These are phyloP conservation scores for Sporobolomyces roseus DNA, from an alignment of 768 basidiomycete genomes.

Conservation along the genomic window DNA sequence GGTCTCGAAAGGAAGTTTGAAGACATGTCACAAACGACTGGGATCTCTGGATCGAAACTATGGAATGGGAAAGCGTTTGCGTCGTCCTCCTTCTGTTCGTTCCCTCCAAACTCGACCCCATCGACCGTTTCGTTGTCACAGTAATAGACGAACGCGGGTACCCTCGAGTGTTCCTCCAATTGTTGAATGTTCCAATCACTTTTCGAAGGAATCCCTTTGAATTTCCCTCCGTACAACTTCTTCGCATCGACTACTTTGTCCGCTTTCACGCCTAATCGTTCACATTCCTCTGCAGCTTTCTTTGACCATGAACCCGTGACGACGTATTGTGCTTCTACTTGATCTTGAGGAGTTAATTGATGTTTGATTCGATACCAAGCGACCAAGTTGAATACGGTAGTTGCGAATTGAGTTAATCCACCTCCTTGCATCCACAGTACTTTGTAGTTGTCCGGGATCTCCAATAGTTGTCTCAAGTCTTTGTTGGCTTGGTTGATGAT, in stretches of 20 bases:
- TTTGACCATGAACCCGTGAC: slow-evolving; percentile 90
- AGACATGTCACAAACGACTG: slow-evolving; percentile 90
- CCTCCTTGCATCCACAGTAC: slow-evolving; percentile 94
- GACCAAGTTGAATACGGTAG: slow-evolving; percentile 84
- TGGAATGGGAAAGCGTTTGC: slow-evolving; percentile 68
- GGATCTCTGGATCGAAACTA: slow-evolving; percentile 51
- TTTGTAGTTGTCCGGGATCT: slow-evolving; percentile 74
- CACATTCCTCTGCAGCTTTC: slow-evolving; percentile 78
- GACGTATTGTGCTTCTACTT: slow-evolving; percentile 75
- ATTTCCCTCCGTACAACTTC: slow-evolving; percentile 54
- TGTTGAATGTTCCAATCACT: slow-evolving; percentile 67
- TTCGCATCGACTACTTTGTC: slow-evolving; percentile 71
- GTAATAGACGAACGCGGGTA: slow-evolving; percentile 89
- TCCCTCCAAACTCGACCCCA: slow-evolving; percentile 74
- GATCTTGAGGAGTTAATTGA: slow-evolving; percentile 57
- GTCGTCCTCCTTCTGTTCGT: no score
- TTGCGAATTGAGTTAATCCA: slow-evolving; percentile 85
- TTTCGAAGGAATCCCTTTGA: slow-evolving; percentile 61
- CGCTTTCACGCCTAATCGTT: slow-evolving; percentile 60
- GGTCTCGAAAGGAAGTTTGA: slow-evolving; percentile 95
- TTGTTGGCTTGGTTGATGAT: slow-evolving; percentile 63
- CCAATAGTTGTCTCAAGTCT: slow-evolving; percentile 69
- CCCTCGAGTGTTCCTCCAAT: slow-evolving; percentile 44
- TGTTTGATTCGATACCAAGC: slow-evolving; percentile 74
- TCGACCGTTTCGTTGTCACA: slow-evolving; percentile 99